These are phyloP conservation scores for Apiotrichum porosum DNA, from an alignment of 1,284 basidiomycete species.

Conservation along the genomic window DNA sequence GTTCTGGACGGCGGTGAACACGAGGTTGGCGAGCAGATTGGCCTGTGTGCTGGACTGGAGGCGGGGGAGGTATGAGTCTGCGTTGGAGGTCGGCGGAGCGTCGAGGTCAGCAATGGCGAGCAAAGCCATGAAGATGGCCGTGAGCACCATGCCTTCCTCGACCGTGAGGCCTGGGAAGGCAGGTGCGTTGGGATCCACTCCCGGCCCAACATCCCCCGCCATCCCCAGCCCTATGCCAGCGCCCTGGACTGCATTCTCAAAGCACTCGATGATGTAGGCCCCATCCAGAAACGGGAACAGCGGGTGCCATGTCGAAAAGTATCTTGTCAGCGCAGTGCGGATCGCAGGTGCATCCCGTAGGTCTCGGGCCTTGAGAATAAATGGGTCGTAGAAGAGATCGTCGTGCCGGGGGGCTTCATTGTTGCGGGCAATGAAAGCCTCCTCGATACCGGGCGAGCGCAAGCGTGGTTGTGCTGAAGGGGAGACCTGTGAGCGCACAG, in stretches of 20 bases:
- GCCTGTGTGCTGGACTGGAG: slow-evolving; percentile 3
- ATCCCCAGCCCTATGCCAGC: no score
- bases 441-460: slow-evolving; percentile 12
- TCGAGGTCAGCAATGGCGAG: slow-evolving; percentile 8
- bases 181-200: no score
- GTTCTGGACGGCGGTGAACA: slow-evolving; percentile 13
- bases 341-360: slow-evolving; percentile 7
- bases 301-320: slow-evolving; percentile 28
- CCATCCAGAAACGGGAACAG: slow-evolving; percentile 30
- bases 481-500: slow-evolving; percentile 8
- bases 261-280: slow-evolving; percentile 9
- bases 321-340: slow-evolving; percentile 10
- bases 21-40: slow-evolving; percentile 9
- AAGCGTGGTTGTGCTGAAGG: background rate
- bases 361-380: slow-evolving; percentile 8
- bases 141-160: slow-evolving; percentile 14
- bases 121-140: slow-evolving; percentile 16
- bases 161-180: slow-evolving; percentile 9
- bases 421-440: slow-evolving; percentile 20
- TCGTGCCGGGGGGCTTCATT: slow-evolving; percentile 11
- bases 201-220: no score
- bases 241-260: slow-evolving; percentile 11
- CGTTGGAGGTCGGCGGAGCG: no score
- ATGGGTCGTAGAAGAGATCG: slow-evolving; percentile 3
- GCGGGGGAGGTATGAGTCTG: background rate